These are phyloP conservation scores for Thamnidium elegans DNA, from an alignment of 192 early-diverging fungal genomes.

Conservation along the genomic window DNA sequence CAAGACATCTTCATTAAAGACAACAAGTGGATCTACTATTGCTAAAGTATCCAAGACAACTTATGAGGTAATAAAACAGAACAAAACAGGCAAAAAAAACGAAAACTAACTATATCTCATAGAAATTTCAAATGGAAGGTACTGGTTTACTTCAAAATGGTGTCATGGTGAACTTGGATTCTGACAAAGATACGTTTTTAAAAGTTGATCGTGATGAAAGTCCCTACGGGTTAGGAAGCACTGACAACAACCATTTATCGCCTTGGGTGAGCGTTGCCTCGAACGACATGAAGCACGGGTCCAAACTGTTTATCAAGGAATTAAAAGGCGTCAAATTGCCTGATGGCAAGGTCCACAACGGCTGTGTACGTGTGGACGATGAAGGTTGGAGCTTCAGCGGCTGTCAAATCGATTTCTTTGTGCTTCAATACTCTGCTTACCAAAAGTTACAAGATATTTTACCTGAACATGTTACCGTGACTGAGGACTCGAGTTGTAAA, in stretches of 20 bases:
- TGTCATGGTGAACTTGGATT: slow-evolving; percentile 30
- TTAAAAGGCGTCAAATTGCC: slow-evolving; percentile 33
- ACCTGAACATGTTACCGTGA: slow-evolving; percentile 14
- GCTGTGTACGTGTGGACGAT: slow-evolving; percentile 44
- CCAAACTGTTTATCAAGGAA: slow-evolving; percentile 33
- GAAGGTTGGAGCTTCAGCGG: slow-evolving; percentile 30
- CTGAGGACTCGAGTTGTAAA: slow-evolving; percentile 15
- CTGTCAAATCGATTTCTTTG: slow-evolving; percentile 39
- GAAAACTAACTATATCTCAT: too few species aligned
- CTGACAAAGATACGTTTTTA: slow-evolving; percentile 12
- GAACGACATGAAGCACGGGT: slow-evolving; percentile 38
- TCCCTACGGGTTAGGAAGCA: slow-evolving; percentile 5
- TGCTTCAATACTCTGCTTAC: slow-evolving; percentile 18
- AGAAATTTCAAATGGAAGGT: slow-evolving; percentile 43
- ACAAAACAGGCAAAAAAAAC: too few species aligned
- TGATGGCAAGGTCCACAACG: slow-evolving; percentile 41
- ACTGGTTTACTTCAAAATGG: slow-evolving; percentile 36
- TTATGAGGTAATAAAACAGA: slow-evolving; percentile 5
- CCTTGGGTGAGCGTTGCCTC: slow-evolving; percentile 41
- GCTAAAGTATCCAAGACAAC: slow-evolving; percentile 34
- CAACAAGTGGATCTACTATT: slow-evolving; percentile 20
- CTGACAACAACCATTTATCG: too few species aligned
- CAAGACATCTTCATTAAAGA: slow-evolving; percentile 17
- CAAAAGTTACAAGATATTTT: not conserved
- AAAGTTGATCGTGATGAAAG: slow-evolving; percentile 21